Base-by-base conservation (phyloP, 495 filamentous ascomycete genomes). In the Pseudomonodictys pantanalensis region DNA sequence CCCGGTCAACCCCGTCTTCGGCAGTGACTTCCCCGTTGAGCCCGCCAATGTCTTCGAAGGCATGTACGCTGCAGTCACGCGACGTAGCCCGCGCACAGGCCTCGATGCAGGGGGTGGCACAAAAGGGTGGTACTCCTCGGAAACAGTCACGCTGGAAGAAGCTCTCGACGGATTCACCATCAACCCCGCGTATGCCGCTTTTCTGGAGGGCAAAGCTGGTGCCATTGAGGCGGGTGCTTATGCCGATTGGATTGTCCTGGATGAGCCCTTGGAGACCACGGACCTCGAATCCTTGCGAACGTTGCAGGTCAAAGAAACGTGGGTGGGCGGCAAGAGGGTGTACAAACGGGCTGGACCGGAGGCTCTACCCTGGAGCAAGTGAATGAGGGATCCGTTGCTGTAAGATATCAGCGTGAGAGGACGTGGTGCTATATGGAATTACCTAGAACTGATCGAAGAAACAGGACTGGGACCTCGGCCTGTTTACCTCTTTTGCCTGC, bases 21-120 rank as follows among this genome's bases (percentile, higher is more conserved):
- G 84, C 3, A 80, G 77, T 20, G 84, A 87, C 58, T 87, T 87
- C 59, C 84, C 84, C 17, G 83, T 87, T 9, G 84, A 86, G 60
- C 83, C 82, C 3, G 77, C 83, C 0, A 75, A 80, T 51, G 77
- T 81, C 10, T 82, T 81, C 32, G 77, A 79, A 38, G 84, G 84
- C 7, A 79, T 87, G 17, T 86, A 83, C 56, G 83, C 84, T 0
- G 84, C 84, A 1, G 76, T 84, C 1, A 78, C 78, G 10, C 71
- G 84, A 20, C 76, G 75, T 10, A 76, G 71, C 44, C 81, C 81
- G 20, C 71, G 75, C 2, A 83, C 81, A 0, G 79, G 77, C 9
- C 57, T 59, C 11, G 78, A 77, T 4, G 71, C 73, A 15, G 72
- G 73, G 28, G 74, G 75, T n/a, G 63, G 67, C 2, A 72, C 74